Evolutionary conservation across 169 alveolate species (phyloP).

Genomic region (Cryptosporidium bovis): DNA sequence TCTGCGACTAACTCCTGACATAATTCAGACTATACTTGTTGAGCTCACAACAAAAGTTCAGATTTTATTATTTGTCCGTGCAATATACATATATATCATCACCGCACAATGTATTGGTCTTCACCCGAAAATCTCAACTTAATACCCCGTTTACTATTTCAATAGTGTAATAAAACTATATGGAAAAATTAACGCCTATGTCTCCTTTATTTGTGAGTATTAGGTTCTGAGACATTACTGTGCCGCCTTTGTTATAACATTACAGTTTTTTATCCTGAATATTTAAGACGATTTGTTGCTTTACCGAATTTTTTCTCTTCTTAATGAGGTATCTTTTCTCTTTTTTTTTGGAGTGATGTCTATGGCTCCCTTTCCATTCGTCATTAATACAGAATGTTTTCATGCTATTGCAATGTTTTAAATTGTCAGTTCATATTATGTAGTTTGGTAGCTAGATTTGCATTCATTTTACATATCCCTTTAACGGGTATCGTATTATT

Average conservation of each 20-base stretch:
- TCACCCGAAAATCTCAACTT: constrained; percentile 5
- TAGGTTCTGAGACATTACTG: constrained; percentile 43
- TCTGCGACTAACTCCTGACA: constrained; percentile 76
- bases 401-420: too few relatives aligned
- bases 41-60: constrained; percentile 54
- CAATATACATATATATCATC: constrained; percentile 51
- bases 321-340: too few relatives aligned
- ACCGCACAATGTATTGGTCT: constrained; percentile 51
- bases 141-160: constrained; percentile 26
- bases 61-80: constrained; percentile 20
- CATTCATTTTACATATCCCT: too few relatives aligned
- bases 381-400: too few relatives aligned
- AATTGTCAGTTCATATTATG: too few relatives aligned
- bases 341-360: too few relatives aligned
- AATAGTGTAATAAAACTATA: constrained; percentile 22
- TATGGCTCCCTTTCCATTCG: too few relatives aligned
- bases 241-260: constrained; percentile 42
- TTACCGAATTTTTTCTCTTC: too few relatives aligned
- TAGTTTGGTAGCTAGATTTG: too few relatives aligned
- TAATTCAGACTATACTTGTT: constrained; percentile 37
- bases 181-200: constrained; percentile 67
- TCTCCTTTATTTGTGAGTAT: constrained; percentile 40
- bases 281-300: too few relatives aligned
- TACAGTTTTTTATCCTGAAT: too few relatives aligned
- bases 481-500: too few relatives aligned